Percentiles rank a stretch among this genome's conserved stretches.
Evolutionary conservation across 805 yeast species (phyloP).

Genomic region (Hanseniaspora pseudoguilliermondii): DNA sequence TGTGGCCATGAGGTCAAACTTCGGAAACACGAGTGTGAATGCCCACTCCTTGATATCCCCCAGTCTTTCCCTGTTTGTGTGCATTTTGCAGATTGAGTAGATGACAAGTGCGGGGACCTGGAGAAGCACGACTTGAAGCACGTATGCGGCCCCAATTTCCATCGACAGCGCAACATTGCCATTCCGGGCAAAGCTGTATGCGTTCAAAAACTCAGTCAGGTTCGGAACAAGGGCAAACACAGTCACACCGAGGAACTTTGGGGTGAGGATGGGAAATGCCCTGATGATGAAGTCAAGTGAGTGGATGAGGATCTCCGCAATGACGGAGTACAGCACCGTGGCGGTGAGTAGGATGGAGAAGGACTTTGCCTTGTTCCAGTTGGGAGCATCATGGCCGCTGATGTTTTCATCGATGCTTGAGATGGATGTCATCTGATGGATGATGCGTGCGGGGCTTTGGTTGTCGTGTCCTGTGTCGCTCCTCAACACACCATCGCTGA

Average conservation of each 20-base stretch:
- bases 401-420: not conserved
- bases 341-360: constrained; percentile 71
- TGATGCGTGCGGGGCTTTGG: constrained; percentile 15
- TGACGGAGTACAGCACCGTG: constrained; percentile 75
- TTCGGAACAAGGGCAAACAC: constrained; percentile 93
- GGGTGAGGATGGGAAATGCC: constrained; percentile 60
- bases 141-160: constrained; percentile 98
- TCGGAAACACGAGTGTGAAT: constrained; percentile 80
- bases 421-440: not conserved
- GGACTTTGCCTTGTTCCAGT: constrained; percentile 83
- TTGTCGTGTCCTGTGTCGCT: not conserved
- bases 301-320: constrained; percentile 88
- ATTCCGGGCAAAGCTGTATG: constrained; percentile 88
- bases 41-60: constrained; percentile 26
- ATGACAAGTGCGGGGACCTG: constrained; percentile 86
- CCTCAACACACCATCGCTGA: too few species aligned
- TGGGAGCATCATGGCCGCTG: constrained; percentile 72
- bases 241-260: constrained; percentile 84
- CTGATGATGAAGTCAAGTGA: constrained; percentile 79
- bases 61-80: constrained; percentile 20
- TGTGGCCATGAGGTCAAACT: constrained; percentile 87
- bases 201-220: constrained; percentile 92
- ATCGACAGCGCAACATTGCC: constrained; percentile 93
- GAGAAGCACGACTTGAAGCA: constrained; percentile 82
- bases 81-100: constrained; percentile 46